phyloP scores from a whole-genome alignment of 495 filamentous ascomycete genomes.

The Hypoxylon rickii region DNA sequence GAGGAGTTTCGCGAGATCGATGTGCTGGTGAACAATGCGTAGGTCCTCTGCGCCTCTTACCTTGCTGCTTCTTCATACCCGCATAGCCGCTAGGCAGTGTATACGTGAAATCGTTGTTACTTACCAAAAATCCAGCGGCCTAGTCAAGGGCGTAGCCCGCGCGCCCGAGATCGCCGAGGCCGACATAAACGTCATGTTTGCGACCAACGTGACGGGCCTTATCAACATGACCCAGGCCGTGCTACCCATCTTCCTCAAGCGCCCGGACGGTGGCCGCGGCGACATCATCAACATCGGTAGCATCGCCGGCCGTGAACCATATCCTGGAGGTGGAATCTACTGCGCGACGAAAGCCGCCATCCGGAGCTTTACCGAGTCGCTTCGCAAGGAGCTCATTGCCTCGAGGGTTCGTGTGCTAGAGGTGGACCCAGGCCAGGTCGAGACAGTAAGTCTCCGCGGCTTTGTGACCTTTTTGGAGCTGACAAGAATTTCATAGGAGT shows the following conservation, averaged over 20 bases:
- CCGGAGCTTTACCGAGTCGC: conserved; percentile 82
- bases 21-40: conserved; percentile 97
- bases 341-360: conserved; percentile 96
- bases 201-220: conserved; percentile 90
- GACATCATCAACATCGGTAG: conserved; percentile 98
- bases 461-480: conserved; percentile 11
- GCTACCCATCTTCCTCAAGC: conserved; percentile 80
- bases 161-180: conserved; percentile 81
- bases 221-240: conserved; percentile 98
- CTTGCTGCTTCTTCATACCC: not conserved
- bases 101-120: no score
- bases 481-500: conserved; percentile 63
- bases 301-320: conserved; percentile 90
- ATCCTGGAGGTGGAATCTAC: conserved; percentile 91
- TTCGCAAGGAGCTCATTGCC: conserved; percentile 87
- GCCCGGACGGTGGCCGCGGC: conserved; percentile 76
- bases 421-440: conserved; percentile 94
- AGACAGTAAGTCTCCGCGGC: conserved; percentile 65
- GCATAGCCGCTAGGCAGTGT: no score
- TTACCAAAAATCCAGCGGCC: conserved; percentile 57
- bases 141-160: conserved; percentile 86
- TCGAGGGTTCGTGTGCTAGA: conserved; percentile 88
- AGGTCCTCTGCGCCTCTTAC: conserved; percentile 44
- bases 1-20: conserved; percentile 86
- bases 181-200: conserved; percentile 87